A percentile compares a stretch with the other conserved stretches of the same genome.
Evolutionary conservation across 2,329 filamentous ascomycete species (phyloP).

Genomic region (Fusarium chlamydosporum): DNA sequence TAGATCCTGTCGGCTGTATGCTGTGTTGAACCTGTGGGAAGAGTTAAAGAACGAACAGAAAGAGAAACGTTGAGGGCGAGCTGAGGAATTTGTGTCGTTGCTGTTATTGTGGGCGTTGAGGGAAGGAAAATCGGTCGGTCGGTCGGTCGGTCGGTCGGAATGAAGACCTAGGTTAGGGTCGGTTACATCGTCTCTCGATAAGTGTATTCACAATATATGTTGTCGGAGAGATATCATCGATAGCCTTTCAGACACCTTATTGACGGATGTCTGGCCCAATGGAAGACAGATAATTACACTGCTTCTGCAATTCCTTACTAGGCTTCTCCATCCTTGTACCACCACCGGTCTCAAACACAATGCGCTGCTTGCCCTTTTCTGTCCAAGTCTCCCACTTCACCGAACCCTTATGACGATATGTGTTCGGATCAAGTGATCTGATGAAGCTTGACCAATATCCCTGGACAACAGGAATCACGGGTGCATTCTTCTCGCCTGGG

Average conservation of each 20-base stretch:
- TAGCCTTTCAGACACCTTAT: background rate
- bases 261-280: constrained; percentile 42
- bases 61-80: no score
- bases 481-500: constrained; percentile 65
- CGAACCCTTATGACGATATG: constrained; percentile 51
- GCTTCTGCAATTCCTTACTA: constrained; percentile 44
- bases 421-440: constrained; percentile 74
- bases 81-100: no score
- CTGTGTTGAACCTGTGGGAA: no score
- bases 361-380: constrained; percentile 47
- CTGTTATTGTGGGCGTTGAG: no score
- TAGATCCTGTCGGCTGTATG: no score
- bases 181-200: no score
- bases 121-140: no score
- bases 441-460: constrained; percentile 84
- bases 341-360: constrained; percentile 59
- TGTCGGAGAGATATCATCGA: background rate
- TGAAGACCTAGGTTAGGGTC: no score
- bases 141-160: no score
- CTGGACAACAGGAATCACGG: constrained; percentile 73
- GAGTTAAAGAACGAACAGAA: no score
- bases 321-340: constrained; percentile 59
- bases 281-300: constrained; percentile 44
- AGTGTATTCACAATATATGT: no score
- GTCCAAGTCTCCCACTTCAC: constrained; percentile 61